Evolutionary conservation across 2,329 filamentous ascomycete genomes (phyloP), one percentile per base, ranked within the genome.

Genomic region (Cytospora piceae): DNA sequence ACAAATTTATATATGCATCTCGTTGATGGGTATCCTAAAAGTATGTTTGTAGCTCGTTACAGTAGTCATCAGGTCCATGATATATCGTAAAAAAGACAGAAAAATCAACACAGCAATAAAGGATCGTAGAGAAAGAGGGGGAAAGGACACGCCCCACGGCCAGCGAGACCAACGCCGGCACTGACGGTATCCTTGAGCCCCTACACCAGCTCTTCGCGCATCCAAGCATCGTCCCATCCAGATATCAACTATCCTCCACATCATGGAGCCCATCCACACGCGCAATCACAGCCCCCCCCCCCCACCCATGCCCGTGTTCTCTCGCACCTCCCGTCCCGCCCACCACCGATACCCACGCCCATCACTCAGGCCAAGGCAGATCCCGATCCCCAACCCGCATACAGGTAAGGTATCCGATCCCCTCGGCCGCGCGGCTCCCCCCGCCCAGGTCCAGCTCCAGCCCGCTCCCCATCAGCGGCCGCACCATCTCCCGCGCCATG

Each of bases 401-500:
- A 72, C 83, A 85, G 11, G 83, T 85, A 64, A 85, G 75, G 69
- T 85, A 85, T 15, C 77, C 75, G 59, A 85, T 77, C 53, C 76
- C 76, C 20, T 79, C 80, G 7, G 74, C 81, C 69, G 72, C 77
- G 72, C 77, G 68, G 51, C 82, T 80, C 4, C 76, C 76, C 53
- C 75, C 76, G 59, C 84, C 82, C 62, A 92, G 76, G 74, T 96
- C 93, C 57, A 96, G 83, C 77, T 97, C 92, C 15, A 97, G 83
- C 61, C 89, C 91, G 73, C 92, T 95, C 60, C 90, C 85, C 89
- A 96, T 96, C 15, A 97, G 80, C 4, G 94, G 94, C 66, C 89
- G 88, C 9, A 97, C 94, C 20, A 90, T 83, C 72, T 96, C 92
- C 61, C 91, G 83, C 8, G 94, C 94, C 73, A 94, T 85, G 64